Evolutionary conservation across 148 eudicot species (phyloP).

Genomic region (Rheum nobile): DNA sequence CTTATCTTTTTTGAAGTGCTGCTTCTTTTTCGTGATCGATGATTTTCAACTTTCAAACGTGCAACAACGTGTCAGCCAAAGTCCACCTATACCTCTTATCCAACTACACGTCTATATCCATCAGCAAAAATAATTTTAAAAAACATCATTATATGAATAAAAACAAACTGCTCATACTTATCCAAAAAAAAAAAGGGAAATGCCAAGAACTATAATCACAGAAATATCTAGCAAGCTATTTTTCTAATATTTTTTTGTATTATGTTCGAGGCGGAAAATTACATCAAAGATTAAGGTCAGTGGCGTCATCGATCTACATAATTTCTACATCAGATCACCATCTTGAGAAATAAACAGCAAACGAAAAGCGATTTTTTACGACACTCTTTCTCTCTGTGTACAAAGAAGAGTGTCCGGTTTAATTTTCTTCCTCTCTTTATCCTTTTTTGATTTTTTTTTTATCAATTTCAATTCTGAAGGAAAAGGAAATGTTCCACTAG

Average conservation of each 20-base stretch:
- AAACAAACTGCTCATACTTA: background rate
- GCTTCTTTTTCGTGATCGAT: too few relatives aligned
- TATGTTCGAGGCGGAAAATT: background rate
- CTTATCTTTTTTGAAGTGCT: too few relatives aligned
- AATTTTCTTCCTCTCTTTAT: background rate
- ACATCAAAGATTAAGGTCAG: background rate
- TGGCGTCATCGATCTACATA: slow-evolving; percentile 6
- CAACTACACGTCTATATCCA: background rate
- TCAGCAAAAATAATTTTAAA: background rate
- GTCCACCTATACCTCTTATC: background rate
- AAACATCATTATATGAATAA: background rate
- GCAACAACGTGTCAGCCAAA: background rate
- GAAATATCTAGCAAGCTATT: background rate
- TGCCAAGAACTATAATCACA: background rate
- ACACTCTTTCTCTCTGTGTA: background rate
- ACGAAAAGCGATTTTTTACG: background rate
- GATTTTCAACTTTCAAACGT: background rate
- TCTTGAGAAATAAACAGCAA: background rate
- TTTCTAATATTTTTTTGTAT: background rate
- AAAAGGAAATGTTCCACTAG: background rate
- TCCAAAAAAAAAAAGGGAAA: background rate
- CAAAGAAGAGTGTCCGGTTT: background rate
- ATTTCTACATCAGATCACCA: background rate
- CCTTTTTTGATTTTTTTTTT: background rate
- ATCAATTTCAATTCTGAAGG: background rate